phyloP scores from a whole-genome alignment of 2,329 filamentous ascomycete genomes.

The Phaeosphaeriaceae sp. region DNA sequence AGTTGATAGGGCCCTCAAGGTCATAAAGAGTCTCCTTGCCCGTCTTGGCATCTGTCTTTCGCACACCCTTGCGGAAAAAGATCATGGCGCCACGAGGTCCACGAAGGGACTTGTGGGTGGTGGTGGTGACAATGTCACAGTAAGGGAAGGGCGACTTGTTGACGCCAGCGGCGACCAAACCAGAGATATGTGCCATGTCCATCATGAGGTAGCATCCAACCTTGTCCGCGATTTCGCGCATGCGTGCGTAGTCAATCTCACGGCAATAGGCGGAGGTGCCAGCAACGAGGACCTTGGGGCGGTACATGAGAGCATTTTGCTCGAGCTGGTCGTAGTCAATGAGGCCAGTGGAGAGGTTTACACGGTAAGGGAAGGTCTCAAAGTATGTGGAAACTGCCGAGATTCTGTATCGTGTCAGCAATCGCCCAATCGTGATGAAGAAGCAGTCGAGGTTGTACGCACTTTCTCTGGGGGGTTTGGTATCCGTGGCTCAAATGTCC shows the following conservation, averaged over 20 bases:
- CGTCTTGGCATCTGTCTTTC: constrained; percentile 81
- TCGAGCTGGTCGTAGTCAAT: constrained; percentile 96
- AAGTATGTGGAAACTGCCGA: constrained; percentile 99
- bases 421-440: background rate
- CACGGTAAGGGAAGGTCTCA: constrained; percentile 93
- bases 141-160: constrained; percentile 87
- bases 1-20: constrained; percentile 91
- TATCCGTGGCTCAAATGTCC: constrained; percentile 97
- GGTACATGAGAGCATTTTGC: constrained; percentile 84
- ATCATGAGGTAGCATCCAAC: constrained; percentile 90
- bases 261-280: constrained; percentile 96
- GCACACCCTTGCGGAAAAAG: constrained; percentile 94
- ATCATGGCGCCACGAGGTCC: constrained; percentile 97
- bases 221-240: constrained; percentile 90
- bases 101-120: constrained; percentile 95
- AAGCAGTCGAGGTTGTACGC: constrained; percentile 41
- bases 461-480: constrained; percentile 93
- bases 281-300: constrained; percentile 93
- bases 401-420: constrained; percentile 62
- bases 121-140: constrained; percentile 95
- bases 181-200: constrained; percentile 98
- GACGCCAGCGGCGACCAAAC: constrained; percentile 88
- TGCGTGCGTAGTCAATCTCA: constrained; percentile 91
- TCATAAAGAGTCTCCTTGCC: constrained; percentile 87
- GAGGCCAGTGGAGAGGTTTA: constrained; percentile 86